Conservation (phyloP, 2,329 filamentous ascomycete genomes). For the Sordariomycetes sp. region DNA sequence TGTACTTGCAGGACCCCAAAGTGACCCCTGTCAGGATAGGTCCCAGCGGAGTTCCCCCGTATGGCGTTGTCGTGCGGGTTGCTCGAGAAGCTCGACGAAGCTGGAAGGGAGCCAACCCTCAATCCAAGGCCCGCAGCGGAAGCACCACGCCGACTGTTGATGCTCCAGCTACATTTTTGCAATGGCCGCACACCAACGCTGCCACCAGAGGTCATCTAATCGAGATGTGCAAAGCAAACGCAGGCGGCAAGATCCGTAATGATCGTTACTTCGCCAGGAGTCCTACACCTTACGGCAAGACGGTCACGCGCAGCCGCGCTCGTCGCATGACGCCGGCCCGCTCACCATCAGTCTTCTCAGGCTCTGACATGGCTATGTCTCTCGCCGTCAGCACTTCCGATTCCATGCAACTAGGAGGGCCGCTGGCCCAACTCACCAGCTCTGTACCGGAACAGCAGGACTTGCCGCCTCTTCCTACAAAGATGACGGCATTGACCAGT, state of each 20-base stretch:
- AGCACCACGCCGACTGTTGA: conserved; percentile 47
- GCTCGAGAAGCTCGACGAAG: conserved; percentile 57
- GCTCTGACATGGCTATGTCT: conserved; percentile 54
- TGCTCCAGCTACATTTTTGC: conserved; percentile 36
- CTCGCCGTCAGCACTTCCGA: conserved; percentile 54
- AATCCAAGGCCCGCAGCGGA: conserved; percentile 28
- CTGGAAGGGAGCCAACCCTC: conserved; percentile 51
- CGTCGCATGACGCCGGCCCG: conserved; percentile 37
- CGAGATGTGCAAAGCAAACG: conserved; percentile 51
- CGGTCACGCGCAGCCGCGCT: conserved; percentile 38
- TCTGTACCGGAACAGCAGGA: background rate
- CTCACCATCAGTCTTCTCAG: conserved; percentile 42
- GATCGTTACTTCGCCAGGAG: conserved; percentile 40
- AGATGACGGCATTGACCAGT: background rate
- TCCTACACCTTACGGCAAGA: conserved; percentile 46
- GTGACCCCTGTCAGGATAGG: conserved; percentile 57
- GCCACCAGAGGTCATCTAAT: conserved; percentile 54
- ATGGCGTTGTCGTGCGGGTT: conserved; percentile 55
- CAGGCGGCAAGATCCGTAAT: conserved; percentile 31
- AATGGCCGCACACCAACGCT: conserved; percentile 56
- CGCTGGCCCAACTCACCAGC: conserved; percentile 46
- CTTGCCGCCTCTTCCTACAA: background rate
- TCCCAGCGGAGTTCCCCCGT: conserved; percentile 54
- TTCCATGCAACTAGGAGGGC: conserved; percentile 54
- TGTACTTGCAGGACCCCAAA: conserved; percentile 58